A percentile compares a stretch with the other conserved stretches of the same genome.
Evolutionary conservation across 2,329 filamentous ascomycete genomes (phyloP).

Genomic region (Coniochaeta hoffmannii): DNA sequence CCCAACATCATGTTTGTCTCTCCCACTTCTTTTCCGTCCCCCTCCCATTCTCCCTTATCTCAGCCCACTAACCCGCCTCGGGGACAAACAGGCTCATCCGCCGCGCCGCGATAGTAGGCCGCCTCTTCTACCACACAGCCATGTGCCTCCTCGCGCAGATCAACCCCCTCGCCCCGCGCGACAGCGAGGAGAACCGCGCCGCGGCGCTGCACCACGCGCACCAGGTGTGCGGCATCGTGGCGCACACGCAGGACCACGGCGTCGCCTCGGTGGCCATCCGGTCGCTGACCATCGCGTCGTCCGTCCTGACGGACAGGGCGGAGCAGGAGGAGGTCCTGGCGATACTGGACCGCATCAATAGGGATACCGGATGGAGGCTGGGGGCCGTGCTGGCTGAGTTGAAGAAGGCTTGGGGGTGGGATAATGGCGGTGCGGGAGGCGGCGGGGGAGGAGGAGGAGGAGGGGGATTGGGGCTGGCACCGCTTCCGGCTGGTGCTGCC

Average conservation of each 20-base stretch:
- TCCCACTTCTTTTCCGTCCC: background rate
- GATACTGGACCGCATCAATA: conserved; percentile 68
- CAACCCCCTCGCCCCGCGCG: conserved; percentile 59
- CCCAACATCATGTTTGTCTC: conserved; percentile 71
- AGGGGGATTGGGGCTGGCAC: background rate
- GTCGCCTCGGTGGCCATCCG: conserved; percentile 73
- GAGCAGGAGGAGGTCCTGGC: conserved; percentile 77
- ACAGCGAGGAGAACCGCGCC: conserved; percentile 59
- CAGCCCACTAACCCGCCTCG: conserved; percentile 13
- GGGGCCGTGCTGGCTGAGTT: conserved; percentile 66
- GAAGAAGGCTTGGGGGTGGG: conserved; percentile 71
- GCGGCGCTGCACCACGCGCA: conserved; percentile 69
- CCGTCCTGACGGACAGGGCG: conserved; percentile 57
- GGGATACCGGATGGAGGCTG: conserved; percentile 72
- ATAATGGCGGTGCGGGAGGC: conserved; percentile 26
- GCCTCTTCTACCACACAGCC: conserved; percentile 83
- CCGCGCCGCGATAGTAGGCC: conserved; percentile 70
- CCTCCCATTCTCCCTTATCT: conserved; percentile 3
- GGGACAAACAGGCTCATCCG: conserved; percentile 78
- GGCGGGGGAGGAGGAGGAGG: conserved; percentile 12
- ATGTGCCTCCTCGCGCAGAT: conserved; percentile 74
- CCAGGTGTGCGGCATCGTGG: conserved; percentile 83
- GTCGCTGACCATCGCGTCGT: conserved; percentile 69
- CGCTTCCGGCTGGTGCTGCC: conserved; percentile 15
- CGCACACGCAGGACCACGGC: conserved; percentile 74